Conservation (phyloP, 106 monocot genomes). For the Narthecium ossifragum region DNA sequence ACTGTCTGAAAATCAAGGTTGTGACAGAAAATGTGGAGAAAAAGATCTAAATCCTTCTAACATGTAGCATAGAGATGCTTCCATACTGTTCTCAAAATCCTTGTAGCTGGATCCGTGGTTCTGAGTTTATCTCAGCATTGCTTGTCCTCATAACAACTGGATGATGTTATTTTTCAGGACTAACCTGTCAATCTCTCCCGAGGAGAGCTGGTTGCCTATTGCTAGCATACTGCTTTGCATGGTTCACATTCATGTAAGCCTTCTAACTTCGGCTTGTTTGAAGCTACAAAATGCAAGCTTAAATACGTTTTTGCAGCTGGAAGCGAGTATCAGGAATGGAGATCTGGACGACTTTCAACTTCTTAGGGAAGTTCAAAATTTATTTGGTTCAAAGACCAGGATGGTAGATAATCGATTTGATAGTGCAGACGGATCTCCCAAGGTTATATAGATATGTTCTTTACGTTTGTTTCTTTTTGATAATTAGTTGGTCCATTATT, state of each 20-base stretch:
- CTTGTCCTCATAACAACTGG: no score
- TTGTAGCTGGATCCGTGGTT: no score
- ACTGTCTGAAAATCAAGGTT: no score
- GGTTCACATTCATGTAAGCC: slow-evolving; percentile 67
- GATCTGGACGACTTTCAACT: slow-evolving; percentile 32
- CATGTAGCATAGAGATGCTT: no score
- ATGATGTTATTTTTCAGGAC: slow-evolving; percentile 78
- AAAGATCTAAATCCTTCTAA: no score
- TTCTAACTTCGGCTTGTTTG: background rate
- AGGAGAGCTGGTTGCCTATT: slow-evolving; percentile 90
- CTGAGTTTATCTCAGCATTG: no score
- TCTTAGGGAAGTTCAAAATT: slow-evolving; percentile 13
- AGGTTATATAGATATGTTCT: background rate
- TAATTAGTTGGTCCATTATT: background rate
- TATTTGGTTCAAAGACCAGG: slow-evolving; percentile 2
- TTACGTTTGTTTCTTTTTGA: background rate
- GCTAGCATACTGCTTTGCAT: slow-evolving; percentile 73
- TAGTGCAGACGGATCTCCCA: background rate
- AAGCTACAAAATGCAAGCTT: no score
- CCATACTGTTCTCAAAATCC: no score
- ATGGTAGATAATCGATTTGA: slow-evolving; percentile 13
- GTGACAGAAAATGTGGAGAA: no score
- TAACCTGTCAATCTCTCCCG: slow-evolving; percentile 76
- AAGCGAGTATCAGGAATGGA: slow-evolving; percentile 48
- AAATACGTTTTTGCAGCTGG: slow-evolving; percentile 23